Base-by-base conservation (phyloP, 2,329 filamentous ascomycete species). In the Colletotrichum eremochloae region DNA sequence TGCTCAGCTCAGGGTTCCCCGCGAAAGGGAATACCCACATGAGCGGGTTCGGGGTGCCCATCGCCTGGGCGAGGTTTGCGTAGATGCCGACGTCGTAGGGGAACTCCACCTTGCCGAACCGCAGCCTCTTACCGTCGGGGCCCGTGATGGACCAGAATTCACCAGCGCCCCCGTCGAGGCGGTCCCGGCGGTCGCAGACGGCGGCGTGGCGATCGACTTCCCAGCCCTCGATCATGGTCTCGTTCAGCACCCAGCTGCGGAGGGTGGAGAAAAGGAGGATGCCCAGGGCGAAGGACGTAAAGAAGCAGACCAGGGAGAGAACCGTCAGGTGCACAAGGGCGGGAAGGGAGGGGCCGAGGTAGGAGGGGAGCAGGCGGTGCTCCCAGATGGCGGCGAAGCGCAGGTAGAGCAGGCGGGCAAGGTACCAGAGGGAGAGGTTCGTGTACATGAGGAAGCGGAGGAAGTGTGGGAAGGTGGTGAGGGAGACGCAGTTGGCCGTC, bases 381-480 rank as follows among this genome's bases (percentile, higher is more conserved):
- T 85, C 80, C 90, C 92, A 96, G 67, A 96, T 82, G 18, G 86
- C 80, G 31, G 83, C 79, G 73, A 89, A 84, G 68, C 93, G 90
- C 18, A 83, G 82, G 80, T 83, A 89, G n/a, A 95, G 82, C 56
- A 93, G 86, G 75, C 84, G 85, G 65, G 86, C 84, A 7, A 96
- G 86, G 67, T 82, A 80, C 82, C 91, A 91, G 75, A 94, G 90
- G 2, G 92, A 85, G 18, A 87, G 72, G 77, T 92, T 92, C 36
- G 92, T 86, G 79, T 90, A 95, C 74, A 90, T 79, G 55, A 96
- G 85, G 83, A 96, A 96, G 76, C 94, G 93, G 58, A 95, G 75
- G 81, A 96, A 96, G 82, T 96, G 92, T 9, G 94, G 94, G 77
- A 95, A 93, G 1, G 93, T 95, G 72, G 91, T 91, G 80, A 95